Evolutionary conservation across 305 asterid species (phyloP).

Genomic region (Fraxinus sp.): DNA sequence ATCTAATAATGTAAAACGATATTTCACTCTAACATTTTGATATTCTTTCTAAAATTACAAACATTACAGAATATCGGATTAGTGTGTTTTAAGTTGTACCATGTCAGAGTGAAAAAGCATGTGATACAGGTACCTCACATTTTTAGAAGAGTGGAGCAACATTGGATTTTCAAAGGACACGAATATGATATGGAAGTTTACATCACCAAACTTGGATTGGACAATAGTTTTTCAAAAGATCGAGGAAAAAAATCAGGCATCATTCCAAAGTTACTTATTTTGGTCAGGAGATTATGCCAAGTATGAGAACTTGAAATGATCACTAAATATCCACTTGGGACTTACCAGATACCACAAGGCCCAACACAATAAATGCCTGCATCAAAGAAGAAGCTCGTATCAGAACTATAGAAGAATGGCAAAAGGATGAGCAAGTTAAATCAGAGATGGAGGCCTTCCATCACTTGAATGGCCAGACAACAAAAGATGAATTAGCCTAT

Average conservation of each 20-base stretch:
- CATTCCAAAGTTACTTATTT: neutral
- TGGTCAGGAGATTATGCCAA: neutral
- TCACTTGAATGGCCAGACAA: neutral
- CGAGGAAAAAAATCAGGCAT: neutral
- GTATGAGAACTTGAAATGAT: neutral
- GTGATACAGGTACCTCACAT: neutral
- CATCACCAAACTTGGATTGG: neutral
- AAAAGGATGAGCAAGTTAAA: neutral
- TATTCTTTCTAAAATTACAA: neutral
- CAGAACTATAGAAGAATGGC: neutral
- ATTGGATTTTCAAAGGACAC: neutral
- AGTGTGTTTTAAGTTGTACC: neutral
- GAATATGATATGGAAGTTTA: neutral
- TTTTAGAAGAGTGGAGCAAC: neutral
- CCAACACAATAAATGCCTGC: slow-evolving; percentile 75
- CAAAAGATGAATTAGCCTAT: neutral
- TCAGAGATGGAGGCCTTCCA: neutral
- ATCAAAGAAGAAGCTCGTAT: slow-evolving; percentile 22
- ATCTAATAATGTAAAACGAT: neutral
- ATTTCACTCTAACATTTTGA: neutral
- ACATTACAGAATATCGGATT: neutral
- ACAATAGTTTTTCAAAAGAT: neutral
- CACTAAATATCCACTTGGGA: slow-evolving; percentile 9
- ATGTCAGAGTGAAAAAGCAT: neutral
- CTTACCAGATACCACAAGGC: slow-evolving; percentile 83